Evolutionary conservation across 2,329 filamentous ascomycete genomes (phyloP).

Genomic region (Aspergillus felis): DNA sequence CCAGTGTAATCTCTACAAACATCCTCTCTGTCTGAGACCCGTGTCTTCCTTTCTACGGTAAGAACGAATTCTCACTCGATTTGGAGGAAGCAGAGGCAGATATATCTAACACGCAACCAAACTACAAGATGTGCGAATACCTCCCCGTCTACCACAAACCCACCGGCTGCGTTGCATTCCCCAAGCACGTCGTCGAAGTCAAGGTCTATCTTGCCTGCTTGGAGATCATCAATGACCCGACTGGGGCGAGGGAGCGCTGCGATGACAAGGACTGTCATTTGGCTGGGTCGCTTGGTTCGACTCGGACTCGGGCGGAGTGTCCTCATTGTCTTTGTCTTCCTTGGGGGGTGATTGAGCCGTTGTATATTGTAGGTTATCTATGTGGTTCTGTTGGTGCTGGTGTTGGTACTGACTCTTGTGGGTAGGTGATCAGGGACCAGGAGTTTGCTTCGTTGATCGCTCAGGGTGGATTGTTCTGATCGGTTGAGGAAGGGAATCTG

Average conservation of each 20-base stretch:
- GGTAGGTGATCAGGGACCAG: neutral
- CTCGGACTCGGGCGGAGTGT: neutral
- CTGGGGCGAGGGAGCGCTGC: neutral
- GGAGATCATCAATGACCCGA: neutral
- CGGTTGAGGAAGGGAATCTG: neutral
- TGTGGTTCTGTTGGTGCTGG: neutral
- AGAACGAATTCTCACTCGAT: neutral
- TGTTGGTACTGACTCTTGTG: neutral
- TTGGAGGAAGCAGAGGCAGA: too few relatives aligned
- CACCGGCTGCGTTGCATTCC: neutral
- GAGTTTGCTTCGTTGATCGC: neutral
- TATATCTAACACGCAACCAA: too few relatives aligned
- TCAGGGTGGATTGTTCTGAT: neutral
- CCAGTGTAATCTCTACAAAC: neutral
- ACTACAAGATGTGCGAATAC: neutral
- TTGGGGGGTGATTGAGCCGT: neutral
- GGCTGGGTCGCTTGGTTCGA: neutral
- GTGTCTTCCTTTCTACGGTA: neutral
- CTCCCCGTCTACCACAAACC: neutral
- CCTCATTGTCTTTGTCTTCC: neutral
- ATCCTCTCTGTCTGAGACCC: neutral
- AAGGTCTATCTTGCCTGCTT: neutral
- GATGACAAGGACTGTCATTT: neutral
- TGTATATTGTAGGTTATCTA: neutral
- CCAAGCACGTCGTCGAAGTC: neutral